A percentile compares a stretch with the other conserved stretches of the same genome.
Conservation (phyloP, 208 protist species). For the Trypanosoma vivax region DNA sequence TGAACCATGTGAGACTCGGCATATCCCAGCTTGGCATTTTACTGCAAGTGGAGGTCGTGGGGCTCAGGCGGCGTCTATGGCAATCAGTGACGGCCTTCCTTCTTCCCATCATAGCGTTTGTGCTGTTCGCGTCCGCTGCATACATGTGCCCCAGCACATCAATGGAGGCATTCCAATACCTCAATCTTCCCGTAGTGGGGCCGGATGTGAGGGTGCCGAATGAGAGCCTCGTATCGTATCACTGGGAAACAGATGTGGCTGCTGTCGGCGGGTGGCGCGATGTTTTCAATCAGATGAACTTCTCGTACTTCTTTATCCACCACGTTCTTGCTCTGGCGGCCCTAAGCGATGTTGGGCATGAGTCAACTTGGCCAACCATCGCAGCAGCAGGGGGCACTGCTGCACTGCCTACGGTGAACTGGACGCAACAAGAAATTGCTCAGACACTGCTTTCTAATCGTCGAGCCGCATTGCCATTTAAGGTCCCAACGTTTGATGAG, state of each 20-base stretch:
- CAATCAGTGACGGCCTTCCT: constrained; percentile 1
- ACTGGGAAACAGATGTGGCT: constrained; percentile 1
- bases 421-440: constrained; percentile 5
- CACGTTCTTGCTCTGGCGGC: not conserved
- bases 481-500: constrained; percentile 16
- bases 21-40: constrained; percentile 2
- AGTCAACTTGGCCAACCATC: no score
- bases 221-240: not conserved
- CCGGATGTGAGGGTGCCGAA: constrained; percentile 5
- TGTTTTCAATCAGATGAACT: constrained; percentile 10
- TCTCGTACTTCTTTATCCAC: constrained; percentile 7
- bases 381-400: no score
- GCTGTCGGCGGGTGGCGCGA: constrained; percentile 3
- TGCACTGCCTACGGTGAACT: no score
- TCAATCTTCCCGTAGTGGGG: not conserved
- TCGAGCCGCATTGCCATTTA: constrained; percentile 11
- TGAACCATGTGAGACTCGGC: constrained; percentile 1
- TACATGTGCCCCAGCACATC: constrained; percentile 2
- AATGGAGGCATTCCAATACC: constrained; percentile 8
- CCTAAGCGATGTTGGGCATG: not conserved
- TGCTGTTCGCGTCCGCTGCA: constrained; percentile 7
- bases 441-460: constrained; percentile 14
- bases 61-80: constrained; percentile 1
- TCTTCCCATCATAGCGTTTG: constrained; percentile 1
- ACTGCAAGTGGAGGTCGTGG: constrained; percentile 11